Percentiles rank a stretch among this genome's conserved stretches.
phyloP scores from a whole-genome alignment of 495 filamentous ascomycete genomes.

The Beverwykella pulmonaria region DNA sequence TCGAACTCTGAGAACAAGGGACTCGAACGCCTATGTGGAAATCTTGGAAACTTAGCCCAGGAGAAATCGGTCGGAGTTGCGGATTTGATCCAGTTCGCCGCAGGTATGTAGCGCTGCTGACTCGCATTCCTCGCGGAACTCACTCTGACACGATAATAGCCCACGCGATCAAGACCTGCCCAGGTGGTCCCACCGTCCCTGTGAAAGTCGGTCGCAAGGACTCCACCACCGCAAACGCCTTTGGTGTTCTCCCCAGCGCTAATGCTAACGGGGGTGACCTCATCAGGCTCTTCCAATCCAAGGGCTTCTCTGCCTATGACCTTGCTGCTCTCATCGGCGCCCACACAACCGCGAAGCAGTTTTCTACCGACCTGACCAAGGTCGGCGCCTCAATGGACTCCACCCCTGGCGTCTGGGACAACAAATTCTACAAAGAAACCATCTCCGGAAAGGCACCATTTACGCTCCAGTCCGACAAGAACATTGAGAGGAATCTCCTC shows the following conservation, averaged over 20 bases:
- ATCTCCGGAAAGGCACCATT: conserved; percentile 28
- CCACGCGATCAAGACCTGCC: conserved; percentile 38
- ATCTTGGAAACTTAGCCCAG: conserved; percentile 18
- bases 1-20: conserved; percentile 32
- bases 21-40: conserved; percentile 16
- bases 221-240: conserved; percentile 23
- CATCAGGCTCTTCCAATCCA: conserved; percentile 33
- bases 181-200: conserved; percentile 29
- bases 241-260: conserved; percentile 28
- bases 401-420: conserved; percentile 39
- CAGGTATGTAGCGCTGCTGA: conserved; percentile 18
- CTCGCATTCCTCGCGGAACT: background rate
- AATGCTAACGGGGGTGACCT: conserved; percentile 7
- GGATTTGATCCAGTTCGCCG: conserved; percentile 42
- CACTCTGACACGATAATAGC: conserved; percentile 22
- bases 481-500: conserved; percentile 20
- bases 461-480: conserved; percentile 33
- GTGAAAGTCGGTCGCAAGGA: conserved; percentile 38
- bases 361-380: conserved; percentile 20
- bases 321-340: conserved; percentile 40
- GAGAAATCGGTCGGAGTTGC: conserved; percentile 35
- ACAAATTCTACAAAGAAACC: conserved; percentile 33
- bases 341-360: conserved; percentile 33
- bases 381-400: conserved; percentile 32
- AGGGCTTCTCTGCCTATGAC: conserved; percentile 38